Conservation (phyloP, 352 stramenopile species). For the Phytophthora ramorum region DNA sequence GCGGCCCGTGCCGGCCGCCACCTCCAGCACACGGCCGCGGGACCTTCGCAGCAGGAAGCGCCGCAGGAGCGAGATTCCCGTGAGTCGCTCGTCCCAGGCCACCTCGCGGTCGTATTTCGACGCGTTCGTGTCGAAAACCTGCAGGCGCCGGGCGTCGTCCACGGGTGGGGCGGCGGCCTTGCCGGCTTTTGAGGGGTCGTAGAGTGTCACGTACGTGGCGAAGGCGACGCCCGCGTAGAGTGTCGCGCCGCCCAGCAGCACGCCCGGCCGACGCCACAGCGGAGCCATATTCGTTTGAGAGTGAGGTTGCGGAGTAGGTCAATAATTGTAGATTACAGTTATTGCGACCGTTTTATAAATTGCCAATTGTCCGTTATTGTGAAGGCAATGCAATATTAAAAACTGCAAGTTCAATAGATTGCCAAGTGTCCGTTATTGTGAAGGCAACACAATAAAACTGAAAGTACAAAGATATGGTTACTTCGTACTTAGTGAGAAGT, state of each 20-base stretch:
- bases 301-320: too few relatives aligned
- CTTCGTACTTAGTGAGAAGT: too few relatives aligned
- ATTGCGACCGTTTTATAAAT: too few relatives aligned
- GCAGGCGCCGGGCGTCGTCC: constrained; percentile 56
- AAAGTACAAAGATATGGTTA: too few relatives aligned
- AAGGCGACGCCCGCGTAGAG: constrained; percentile 69
- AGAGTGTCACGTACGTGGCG: constrained; percentile 76
- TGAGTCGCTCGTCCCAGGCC: constrained; percentile 79
- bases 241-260: constrained; percentile 60
- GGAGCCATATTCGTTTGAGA: constrained; percentile 34
- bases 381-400: too few relatives aligned
- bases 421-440: too few relatives aligned
- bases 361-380: too few relatives aligned
- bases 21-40: constrained; percentile 89
- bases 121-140: constrained; percentile 80
- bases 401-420: too few relatives aligned
- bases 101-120: constrained; percentile 83
- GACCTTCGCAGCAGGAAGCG: constrained; percentile 81
- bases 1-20: constrained; percentile 94
- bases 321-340: too few relatives aligned
- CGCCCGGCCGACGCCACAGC: constrained; percentile 51
- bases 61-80: constrained; percentile 82
- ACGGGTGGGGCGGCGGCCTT: constrained; percentile 43
- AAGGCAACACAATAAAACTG: too few relatives aligned
- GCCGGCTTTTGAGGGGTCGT: constrained; percentile 56